Conservation (phyloP, 129 eudicot species). For the Logfia minima region DNA sequence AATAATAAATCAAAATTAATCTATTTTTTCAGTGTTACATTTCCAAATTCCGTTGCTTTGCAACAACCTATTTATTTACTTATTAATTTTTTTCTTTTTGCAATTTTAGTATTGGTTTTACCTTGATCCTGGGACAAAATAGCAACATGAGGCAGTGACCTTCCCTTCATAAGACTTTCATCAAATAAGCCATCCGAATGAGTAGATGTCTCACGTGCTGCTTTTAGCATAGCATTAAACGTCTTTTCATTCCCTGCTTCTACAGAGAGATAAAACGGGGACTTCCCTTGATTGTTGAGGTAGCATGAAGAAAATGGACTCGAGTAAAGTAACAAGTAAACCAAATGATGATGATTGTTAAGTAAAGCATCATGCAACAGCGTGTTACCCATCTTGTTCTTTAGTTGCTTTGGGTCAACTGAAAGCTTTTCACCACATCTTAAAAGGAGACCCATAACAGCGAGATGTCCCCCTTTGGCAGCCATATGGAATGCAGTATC, state of each 20-base stretch:
- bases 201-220: not conserved
- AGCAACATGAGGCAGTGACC: constrained; percentile 22
- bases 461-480: not conserved
- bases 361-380: not conserved
- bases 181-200: not conserved
- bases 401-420: not conserved
- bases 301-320: not conserved
- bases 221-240: constrained; percentile 23
- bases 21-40: no score
- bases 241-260: constrained; percentile 14
- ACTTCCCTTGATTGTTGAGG: constrained; percentile 29
- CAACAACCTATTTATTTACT: no score
- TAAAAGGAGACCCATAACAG: not conserved
- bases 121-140: constrained; percentile 18
- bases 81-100: no score
- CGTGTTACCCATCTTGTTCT: not conserved
- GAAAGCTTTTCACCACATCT: not conserved
- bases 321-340: not conserved
- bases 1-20: no score
- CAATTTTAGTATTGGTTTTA: not conserved
- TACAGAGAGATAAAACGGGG: constrained; percentile 31
- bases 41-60: no score
- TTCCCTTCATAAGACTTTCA: constrained; percentile 7
- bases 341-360: not conserved
- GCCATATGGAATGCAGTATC: not conserved